A percentile compares a stretch with the other conserved stretches of the same genome.
phyloP scores from a whole-genome alignment of 2,329 filamentous ascomycete species.

The Ceratocystiopsis sp. region DNA sequence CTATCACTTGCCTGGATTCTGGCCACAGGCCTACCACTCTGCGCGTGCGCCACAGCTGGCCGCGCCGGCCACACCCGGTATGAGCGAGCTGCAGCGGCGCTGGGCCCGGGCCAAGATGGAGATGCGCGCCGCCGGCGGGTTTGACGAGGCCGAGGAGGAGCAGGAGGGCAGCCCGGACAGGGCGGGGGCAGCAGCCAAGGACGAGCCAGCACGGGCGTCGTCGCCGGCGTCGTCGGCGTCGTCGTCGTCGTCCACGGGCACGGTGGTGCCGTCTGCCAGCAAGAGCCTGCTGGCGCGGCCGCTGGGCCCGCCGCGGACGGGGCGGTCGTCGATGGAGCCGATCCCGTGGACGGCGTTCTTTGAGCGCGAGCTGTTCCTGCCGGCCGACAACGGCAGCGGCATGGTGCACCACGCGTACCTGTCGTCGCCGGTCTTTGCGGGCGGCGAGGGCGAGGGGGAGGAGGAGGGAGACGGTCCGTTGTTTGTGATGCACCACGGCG shows the following conservation, averaged over 20 bases:
- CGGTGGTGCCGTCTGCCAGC: constrained; percentile 64
- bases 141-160: constrained; percentile 33
- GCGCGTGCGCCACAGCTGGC: not conserved
- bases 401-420: constrained; percentile 75
- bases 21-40: not conserved
- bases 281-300: constrained; percentile 58
- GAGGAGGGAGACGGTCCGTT: constrained; percentile 48
- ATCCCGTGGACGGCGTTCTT: constrained; percentile 85
- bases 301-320: constrained; percentile 29
- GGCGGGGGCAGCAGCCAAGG: constrained; percentile 9
- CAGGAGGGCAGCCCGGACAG: constrained; percentile 26
- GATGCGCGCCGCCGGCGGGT: constrained; percentile 10
- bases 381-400: constrained; percentile 25
- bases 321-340: constrained; percentile 35
- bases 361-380: constrained; percentile 66
- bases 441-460: too few species aligned
- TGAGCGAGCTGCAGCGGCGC: constrained; percentile 18
- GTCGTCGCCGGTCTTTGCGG: constrained; percentile 46
- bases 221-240: constrained; percentile 46
- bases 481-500: constrained; percentile 89
- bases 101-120: constrained; percentile 16
- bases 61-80: constrained; percentile 4
- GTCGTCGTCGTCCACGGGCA: constrained; percentile 84
- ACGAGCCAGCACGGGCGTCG: too few species aligned
- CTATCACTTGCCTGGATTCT: too few species aligned